Percentiles rank a stretch among this genome's conserved stretches.
phyloP scores from a whole-genome alignment of 371 early-diverging fungal species.

The Apophysomyces elegans region DNA sequence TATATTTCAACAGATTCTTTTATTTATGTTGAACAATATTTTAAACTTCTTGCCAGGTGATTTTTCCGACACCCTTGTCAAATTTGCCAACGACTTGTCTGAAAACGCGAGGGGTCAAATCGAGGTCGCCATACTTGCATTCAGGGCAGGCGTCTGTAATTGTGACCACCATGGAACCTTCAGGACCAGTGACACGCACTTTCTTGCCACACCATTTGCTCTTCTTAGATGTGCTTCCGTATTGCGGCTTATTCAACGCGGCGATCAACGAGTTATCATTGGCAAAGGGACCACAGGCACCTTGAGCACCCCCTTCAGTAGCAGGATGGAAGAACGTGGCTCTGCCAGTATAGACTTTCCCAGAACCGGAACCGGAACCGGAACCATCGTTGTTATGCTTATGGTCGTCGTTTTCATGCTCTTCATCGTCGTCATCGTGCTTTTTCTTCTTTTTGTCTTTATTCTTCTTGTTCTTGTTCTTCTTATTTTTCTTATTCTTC shows the following conservation, averaged over 20 bases:
- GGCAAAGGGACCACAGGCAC: slow-evolving; percentile 34
- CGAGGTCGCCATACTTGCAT: slow-evolving; percentile 22
- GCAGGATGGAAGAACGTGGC: slow-evolving; percentile 35
- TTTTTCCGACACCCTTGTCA: slow-evolving; percentile 28
- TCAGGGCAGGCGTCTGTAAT: slow-evolving; percentile 22
- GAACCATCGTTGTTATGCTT: background rate
- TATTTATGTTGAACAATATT: background rate
- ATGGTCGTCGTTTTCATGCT: background rate
- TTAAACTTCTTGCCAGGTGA: slow-evolving; percentile 27
- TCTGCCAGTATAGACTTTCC: slow-evolving; percentile 25
- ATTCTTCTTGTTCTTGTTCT: slow-evolving; percentile 12
- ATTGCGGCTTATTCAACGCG: slow-evolving; percentile 30
- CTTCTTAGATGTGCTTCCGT: slow-evolving; percentile 23
- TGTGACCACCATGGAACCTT: slow-evolving; percentile 19
- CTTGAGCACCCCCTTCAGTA: slow-evolving; percentile 27
- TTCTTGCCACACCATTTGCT: slow-evolving; percentile 33
- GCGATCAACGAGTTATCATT: slow-evolving; percentile 26
- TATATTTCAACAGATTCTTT: background rate
- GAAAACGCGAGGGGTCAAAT: slow-evolving; percentile 31
- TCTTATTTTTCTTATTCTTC: slow-evolving; percentile 11
- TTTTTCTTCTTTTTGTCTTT: slow-evolving; percentile 9
- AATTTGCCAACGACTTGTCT: slow-evolving; percentile 31
- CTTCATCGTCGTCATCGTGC: background rate
- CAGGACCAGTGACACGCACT: slow-evolving; percentile 19
- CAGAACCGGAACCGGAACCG: slow-evolving; percentile 19